Base-by-base conservation (phyloP, 352 stramenopile species). In the Elongisporangium senticosum region DNA sequence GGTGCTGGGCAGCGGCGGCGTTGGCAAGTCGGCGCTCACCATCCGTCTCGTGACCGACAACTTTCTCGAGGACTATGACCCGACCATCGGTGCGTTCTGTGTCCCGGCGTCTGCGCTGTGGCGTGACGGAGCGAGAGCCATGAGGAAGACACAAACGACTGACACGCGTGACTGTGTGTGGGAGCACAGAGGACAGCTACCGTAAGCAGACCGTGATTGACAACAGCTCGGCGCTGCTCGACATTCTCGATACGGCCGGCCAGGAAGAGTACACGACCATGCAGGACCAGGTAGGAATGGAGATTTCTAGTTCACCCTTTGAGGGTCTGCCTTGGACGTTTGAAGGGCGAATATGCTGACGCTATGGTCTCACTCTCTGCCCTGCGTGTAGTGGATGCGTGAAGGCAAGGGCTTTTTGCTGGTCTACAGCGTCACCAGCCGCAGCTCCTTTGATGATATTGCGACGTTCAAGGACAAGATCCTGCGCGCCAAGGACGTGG, bases 31-130 rank as follows among this genome's bases (percentile, higher is more conserved):
- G 26, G 89, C 89, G 58, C 73, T 97, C n/a, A 96, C 88, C 50
- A 93, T 96, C 63, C 85, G 89, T n/a, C 85, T 97, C 51, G 86
- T 96, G 64, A 93, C 86, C 15, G 89, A 96, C 63, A 94, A 95
- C 68, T 97, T 96, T 63, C 69, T 97, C n/a, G 87, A 96, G 64
- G 87, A 97, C 72, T 97, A 96, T 79, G 89, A 97, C 68, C 89
- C 89, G 23, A 97, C 89, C 24, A 96, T 97, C 63, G 85, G 85
- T 92, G 63, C 56, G 74, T 61, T 15, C 37, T 26, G 49, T 19
- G 47, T 13, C 43, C 5, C 14, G 47, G 7, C 11, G 28, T 39
- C 7, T 13, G 10, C 28, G 10, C 33, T 43, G 33, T 10, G 11
- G 40, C 19, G 39, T 28, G 23, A 61, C 17, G 43, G 19, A 7